phyloP scores from a whole-genome alignment of 345 rosid species.

The Citrus unshiu region DNA sequence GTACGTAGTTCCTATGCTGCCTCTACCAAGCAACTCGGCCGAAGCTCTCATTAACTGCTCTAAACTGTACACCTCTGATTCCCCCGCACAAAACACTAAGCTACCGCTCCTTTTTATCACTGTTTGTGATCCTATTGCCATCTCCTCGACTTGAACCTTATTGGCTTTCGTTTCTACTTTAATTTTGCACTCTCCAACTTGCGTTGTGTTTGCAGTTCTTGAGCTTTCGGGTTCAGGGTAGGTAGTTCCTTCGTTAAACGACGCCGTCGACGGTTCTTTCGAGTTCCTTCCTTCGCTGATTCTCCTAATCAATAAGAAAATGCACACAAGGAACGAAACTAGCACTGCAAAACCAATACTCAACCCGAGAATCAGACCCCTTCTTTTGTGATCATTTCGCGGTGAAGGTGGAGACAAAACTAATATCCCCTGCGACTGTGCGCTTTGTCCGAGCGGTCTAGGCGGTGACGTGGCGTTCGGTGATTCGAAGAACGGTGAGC shows the following conservation, averaged over 20 bases:
- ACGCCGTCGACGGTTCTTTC: constrained; percentile 8
- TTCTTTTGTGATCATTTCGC: constrained; percentile 35
- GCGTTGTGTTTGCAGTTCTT: neutral
- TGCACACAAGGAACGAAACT: constrained; percentile 35
- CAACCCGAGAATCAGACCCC: constrained; percentile 44
- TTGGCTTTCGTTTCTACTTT: constrained; percentile 15
- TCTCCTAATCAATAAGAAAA: constrained; percentile 37
- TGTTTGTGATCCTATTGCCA: constrained; percentile 8
- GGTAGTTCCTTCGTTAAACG: neutral
- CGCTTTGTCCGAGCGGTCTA: constrained; percentile 64
- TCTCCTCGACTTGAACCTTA: constrained; percentile 23
- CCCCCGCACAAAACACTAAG: constrained; percentile 55
- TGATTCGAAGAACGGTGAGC: constrained; percentile 63
- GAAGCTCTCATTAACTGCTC: constrained; percentile 93
- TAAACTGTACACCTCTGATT: constrained; percentile 45
- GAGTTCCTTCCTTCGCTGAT: constrained; percentile 13
- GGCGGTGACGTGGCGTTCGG: constrained; percentile 35
- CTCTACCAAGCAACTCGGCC: constrained; percentile 92
- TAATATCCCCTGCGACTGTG: constrained; percentile 41
- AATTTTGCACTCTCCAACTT: constrained; percentile 2
- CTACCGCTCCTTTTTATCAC: constrained; percentile 45
- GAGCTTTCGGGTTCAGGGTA: neutral
- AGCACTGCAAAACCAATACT: constrained; percentile 43
- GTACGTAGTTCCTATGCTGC: constrained; percentile 73
- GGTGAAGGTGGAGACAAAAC: constrained; percentile 36